Conservation (phyloP, 75 land plant genomes). For the Pseudotsuga menziesii region DNA sequence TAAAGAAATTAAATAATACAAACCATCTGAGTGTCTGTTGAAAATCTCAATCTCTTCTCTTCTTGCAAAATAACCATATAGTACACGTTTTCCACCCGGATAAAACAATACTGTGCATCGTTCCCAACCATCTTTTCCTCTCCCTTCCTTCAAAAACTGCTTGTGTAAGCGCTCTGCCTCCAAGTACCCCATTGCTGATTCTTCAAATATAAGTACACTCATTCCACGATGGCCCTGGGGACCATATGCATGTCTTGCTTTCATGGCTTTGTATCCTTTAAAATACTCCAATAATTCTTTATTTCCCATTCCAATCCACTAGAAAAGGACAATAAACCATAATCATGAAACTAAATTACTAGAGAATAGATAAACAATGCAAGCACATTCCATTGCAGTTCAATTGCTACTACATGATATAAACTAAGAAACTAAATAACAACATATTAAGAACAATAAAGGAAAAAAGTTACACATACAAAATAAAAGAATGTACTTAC, state of each 20-base stretch:
- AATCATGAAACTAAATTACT: not conserved
- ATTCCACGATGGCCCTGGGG: conserved; percentile 92
- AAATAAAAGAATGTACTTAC: not conserved
- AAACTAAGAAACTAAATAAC: not conserved
- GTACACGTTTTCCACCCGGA: conserved; percentile 70
- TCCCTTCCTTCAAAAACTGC: conserved; percentile 47
- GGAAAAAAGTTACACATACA: not conserved
- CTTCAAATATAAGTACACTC: conserved; percentile 80
- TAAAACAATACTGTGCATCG: conserved; percentile 27
- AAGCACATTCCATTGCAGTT: not conserved
- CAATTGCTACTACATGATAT: not conserved
- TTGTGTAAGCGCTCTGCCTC: conserved; percentile 82
- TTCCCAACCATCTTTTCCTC: conserved; percentile 71
- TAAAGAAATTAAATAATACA: not conserved
- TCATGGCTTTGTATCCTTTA: conserved; percentile 54
- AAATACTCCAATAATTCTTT: conserved; percentile 87
- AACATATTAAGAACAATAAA: not conserved
- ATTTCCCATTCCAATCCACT: conserved; percentile 99
- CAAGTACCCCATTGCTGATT: conserved; percentile 62
- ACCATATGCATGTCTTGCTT: conserved; percentile 92
- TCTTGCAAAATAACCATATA: conserved; percentile 75
- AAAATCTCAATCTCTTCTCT: conserved; percentile 74
- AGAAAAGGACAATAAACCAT: conserved; percentile 6
- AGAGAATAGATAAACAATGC: not conserved
- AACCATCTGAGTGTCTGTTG: conserved; percentile 79